phyloP scores from a whole-genome alignment of 371 early-diverging fungal species.

The Parasitella parasitica region DNA sequence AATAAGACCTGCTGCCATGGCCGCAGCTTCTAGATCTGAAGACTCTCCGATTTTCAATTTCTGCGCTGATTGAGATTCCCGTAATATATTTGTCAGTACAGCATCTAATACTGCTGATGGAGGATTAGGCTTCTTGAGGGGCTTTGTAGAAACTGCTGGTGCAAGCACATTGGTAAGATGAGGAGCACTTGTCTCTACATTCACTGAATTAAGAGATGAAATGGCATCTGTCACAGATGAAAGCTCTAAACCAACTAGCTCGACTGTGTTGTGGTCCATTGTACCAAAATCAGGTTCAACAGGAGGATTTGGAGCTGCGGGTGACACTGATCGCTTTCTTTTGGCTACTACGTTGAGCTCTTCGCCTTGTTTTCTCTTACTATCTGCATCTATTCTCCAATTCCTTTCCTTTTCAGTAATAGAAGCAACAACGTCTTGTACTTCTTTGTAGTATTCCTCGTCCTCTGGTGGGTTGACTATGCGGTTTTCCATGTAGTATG shows the following conservation, averaged over 20 bases:
- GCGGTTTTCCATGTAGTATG: neutral
- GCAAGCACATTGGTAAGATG: neutral
- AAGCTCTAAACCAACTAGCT: too few species aligned
- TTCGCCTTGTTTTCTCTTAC: neutral
- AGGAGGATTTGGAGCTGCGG: neutral
- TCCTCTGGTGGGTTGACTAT: neutral
- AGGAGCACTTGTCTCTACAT: neutral
- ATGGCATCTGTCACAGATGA: too few species aligned
- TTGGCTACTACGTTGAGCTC: neutral
- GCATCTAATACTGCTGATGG: neutral
- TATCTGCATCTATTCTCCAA: neutral
- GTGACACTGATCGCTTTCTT: neutral
- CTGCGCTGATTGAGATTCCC: neutral
- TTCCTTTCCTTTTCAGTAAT: neutral
- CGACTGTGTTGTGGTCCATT: too few species aligned
- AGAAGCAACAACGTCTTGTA: neutral
- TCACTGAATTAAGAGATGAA: too few species aligned
- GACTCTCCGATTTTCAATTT: neutral
- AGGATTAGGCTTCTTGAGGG: neutral
- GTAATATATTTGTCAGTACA: neutral
- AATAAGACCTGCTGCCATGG: conserved; percentile 6
- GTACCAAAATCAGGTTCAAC: too few species aligned
- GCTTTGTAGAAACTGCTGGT: neutral
- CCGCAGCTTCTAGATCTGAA: conserved; percentile 13
- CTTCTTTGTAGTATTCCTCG: neutral